Evolutionary conservation across 1,284 basidiomycete species (phyloP).

Genomic region (Ustilago xerochloae): DNA sequence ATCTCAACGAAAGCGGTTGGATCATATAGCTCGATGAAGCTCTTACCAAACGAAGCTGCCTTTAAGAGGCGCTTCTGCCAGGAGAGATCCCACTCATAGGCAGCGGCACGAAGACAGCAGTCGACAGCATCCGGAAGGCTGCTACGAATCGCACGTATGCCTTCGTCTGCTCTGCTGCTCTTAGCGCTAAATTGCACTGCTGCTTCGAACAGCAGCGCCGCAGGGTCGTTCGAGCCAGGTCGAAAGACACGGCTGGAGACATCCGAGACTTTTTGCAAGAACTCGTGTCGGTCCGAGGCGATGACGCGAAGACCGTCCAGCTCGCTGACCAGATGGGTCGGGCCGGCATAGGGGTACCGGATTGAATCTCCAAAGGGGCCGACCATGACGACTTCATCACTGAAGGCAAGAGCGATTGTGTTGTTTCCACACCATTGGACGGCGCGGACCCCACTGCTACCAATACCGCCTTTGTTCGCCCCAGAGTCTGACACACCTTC

Average conservation of each 20-base stretch:
- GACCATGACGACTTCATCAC: conserved; percentile 81
- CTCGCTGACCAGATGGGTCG: conserved; percentile 83
- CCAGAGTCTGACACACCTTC: not conserved
- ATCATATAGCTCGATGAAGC: conserved; percentile 91
- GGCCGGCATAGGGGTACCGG: conserved; percentile 83
- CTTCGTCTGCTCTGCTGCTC: conserved; percentile 91
- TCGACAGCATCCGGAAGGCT: conserved; percentile 84
- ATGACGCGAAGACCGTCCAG: conserved; percentile 87
- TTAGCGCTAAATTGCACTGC: conserved; percentile 85
- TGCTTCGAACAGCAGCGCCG: conserved; percentile 91
- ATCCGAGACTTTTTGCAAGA: conserved; percentile 82
- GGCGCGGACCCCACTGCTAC: conserved; percentile 51
- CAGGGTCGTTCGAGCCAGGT: conserved; percentile 89
- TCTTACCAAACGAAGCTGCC: conserved; percentile 92
- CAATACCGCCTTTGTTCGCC: conserved; percentile 44
- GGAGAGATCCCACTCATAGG: conserved; percentile 85
- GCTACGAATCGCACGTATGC: conserved; percentile 84
- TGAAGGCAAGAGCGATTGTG: conserved; percentile 88
- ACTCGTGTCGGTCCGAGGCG: conserved; percentile 82
- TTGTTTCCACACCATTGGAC: conserved; percentile 97
- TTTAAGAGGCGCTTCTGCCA: conserved; percentile 88
- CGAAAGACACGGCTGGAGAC: conserved; percentile 73
- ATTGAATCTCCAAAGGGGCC: conserved; percentile 91
- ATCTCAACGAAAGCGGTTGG: conserved; percentile 89
- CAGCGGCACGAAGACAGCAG: conserved; percentile 91